Evolutionary conservation across 2,329 filamentous ascomycete genomes (phyloP).

Genomic region (Fusarium lyarnte): DNA sequence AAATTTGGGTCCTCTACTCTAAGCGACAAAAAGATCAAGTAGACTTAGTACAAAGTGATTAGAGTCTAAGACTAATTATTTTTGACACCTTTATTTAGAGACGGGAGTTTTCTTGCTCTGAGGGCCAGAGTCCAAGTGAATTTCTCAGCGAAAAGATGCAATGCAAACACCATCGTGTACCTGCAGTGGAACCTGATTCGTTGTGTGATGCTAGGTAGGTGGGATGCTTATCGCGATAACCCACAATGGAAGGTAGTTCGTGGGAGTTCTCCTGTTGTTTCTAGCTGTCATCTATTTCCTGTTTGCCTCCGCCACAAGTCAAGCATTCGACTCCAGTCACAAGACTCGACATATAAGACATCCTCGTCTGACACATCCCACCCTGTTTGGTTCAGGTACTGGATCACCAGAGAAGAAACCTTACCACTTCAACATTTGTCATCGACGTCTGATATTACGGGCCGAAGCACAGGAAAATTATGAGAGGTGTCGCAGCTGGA

Average conservation of each 20-base stretch:
- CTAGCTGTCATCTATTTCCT: neutral
- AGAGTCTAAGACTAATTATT: neutral
- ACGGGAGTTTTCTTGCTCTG: too few species aligned
- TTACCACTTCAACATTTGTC: conserved; percentile 9
- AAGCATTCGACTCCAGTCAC: neutral
- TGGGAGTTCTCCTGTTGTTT: neutral
- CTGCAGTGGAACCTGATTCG: neutral
- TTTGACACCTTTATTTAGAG: neutral
- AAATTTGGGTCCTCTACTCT: neutral
- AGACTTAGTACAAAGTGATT: neutral
- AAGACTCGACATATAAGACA: neutral
- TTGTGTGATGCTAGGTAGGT: neutral
- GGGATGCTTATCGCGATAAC: conserved; percentile 38
- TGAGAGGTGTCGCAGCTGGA: conserved; percentile 51
- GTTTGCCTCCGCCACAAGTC: neutral
- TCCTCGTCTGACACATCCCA: neutral
- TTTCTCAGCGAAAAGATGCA: neutral
- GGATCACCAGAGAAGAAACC: neutral
- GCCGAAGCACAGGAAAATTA: conserved; percentile 20
- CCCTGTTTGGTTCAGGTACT: neutral
- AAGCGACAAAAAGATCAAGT: neutral
- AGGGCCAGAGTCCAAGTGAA: neutral
- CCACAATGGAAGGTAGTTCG: conserved; percentile 1
- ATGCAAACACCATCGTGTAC: neutral
- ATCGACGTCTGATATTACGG: conserved; percentile 9